Evolutionary conservation across 1,284 basidiomycete species (phyloP).

Genomic region (Irpex rosettiformis): DNA sequence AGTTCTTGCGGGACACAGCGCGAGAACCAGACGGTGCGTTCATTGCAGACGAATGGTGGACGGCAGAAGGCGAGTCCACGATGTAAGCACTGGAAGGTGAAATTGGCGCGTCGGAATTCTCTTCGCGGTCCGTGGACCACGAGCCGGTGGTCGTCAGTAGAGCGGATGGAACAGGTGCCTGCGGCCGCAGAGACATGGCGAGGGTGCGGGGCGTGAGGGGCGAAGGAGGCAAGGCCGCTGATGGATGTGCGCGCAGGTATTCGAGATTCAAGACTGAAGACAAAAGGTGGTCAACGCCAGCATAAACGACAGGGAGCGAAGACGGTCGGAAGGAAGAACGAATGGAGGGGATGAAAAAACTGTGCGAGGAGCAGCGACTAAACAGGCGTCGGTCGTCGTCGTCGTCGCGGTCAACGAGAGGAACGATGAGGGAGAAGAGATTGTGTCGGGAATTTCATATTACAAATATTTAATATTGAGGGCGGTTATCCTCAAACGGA

Average conservation of each 20-base stretch:
- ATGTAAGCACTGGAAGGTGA: slow-evolving; percentile 30
- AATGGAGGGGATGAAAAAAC: slow-evolving; percentile 8
- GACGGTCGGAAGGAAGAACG: slow-evolving; percentile 1
- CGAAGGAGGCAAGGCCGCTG: slow-evolving; percentile 30
- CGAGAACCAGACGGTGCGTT: slow-evolving; percentile 18
- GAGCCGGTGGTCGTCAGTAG: slow-evolving; percentile 22
- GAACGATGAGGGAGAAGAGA: slow-evolving; percentile 6
- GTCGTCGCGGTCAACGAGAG: slow-evolving; percentile 11
- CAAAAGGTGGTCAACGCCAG: slow-evolving; percentile 17
- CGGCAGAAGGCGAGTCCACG: slow-evolving; percentile 26
- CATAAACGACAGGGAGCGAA: slow-evolving; percentile 20
- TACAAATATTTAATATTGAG: slow-evolving; percentile 5
- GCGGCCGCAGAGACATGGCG: slow-evolving; percentile 26
- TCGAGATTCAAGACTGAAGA: slow-evolving; percentile 22
- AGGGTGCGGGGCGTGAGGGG: slow-evolving; percentile 27
- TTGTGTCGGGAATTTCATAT: slow-evolving; percentile 13
- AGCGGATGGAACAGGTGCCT: slow-evolving; percentile 24
- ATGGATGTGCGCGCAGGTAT: slow-evolving; percentile 26
- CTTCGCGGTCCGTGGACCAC: slow-evolving; percentile 26
- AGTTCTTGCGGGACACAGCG: slow-evolving; percentile 21
- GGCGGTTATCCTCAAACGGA: slow-evolving; percentile 9
- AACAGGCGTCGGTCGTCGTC: slow-evolving; percentile 10
- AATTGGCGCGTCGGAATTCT: slow-evolving; percentile 22
- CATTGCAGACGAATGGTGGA: slow-evolving; percentile 18
- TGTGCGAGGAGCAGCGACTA: slow-evolving; percentile 11